Evolutionary conservation across 2,329 filamentous ascomycete genomes (phyloP).

Genomic region (Penicillium thymicola): DNA sequence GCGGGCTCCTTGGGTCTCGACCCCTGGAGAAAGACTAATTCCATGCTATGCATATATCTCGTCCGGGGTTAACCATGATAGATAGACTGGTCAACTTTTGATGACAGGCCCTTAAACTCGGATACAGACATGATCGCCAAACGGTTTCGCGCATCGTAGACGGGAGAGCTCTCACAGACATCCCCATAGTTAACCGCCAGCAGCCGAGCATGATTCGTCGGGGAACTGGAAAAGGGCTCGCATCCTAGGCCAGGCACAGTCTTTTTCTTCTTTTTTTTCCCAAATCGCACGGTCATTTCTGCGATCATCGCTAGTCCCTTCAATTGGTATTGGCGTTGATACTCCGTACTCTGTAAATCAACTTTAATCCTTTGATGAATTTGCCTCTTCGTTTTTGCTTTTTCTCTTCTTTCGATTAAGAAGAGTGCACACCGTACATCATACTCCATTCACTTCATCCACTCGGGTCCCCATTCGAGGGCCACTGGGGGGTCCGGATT

Average conservation of each 20-base stretch:
- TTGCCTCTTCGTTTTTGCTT: slow-evolving; percentile 2
- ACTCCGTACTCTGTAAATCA: background rate
- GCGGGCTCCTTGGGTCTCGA: slow-evolving; percentile 1
- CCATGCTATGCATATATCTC: slow-evolving; percentile 9
- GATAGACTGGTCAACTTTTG: slow-evolving; percentile 11
- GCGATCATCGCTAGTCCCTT: background rate
- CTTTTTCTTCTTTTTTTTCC: background rate
- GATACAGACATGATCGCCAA: slow-evolving; percentile 24
- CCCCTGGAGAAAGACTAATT: background rate
- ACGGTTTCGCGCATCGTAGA: slow-evolving; percentile 20
- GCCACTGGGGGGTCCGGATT: slow-evolving; percentile 12
- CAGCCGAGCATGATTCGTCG: slow-evolving; percentile 17
- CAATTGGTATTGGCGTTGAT: background rate
- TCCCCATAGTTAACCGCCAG: slow-evolving; percentile 1
- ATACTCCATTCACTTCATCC: background rate
- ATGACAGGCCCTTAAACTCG: slow-evolving; percentile 1
- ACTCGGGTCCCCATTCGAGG: background rate
- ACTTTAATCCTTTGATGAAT: background rate
- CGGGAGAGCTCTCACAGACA: background rate
- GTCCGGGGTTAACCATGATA: slow-evolving; percentile 9
- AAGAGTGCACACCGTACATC: background rate
- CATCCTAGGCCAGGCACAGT: background rate
- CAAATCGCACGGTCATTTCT: slow-evolving; percentile 11
- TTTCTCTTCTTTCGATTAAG: background rate
- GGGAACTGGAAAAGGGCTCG: slow-evolving; percentile 7